Evolutionary conservation across 192 early-diverging fungal genomes (phyloP), one percentile per base, ranked within the genome.

Genomic region (Gigaspora rosea): DNA sequence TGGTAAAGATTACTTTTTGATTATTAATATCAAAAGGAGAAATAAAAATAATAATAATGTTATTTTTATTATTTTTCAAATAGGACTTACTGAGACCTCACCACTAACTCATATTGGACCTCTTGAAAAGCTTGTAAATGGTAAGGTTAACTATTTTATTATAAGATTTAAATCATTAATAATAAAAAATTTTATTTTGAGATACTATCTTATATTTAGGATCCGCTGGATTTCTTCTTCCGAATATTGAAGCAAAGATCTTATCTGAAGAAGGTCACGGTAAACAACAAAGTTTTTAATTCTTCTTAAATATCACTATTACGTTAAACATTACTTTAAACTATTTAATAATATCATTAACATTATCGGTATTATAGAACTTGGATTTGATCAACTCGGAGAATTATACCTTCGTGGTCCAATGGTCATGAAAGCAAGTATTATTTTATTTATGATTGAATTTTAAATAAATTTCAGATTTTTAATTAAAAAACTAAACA

Each of bases 371-470:
- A 36, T 20, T 56, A 7, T 64, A 84, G 90, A 90, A 64, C 71
- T 91, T n/a, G 86, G 82, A 0, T 69, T 80, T 35, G 81, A 84
- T 35, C 78, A 91, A 57, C 77, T 71, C 0, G 97, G 96, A 56
- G 96, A 98, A 83, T 82, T 98, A 56, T 95, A 94, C 85, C 77
- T 96, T 73, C 88, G 90, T 48, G 94, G 94, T 0, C 93, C 94
- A 16, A 98, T 92, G 73, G 81, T 96, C 71, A 95, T 95, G 94
- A 90, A 90, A 33, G 59, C 7, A 41, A 41, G 41, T 41, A 41
- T 7, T 7, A 7, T 41, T 41, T n/a, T 41, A 41, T 41, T 41
- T 41, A 41, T 6, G 7, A 41, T 41, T 41, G 41, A 3, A 41
- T 41, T 41, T 41, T 0, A 41, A 6, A 41, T 41, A 7, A 41